Base-by-base conservation (phyloP, 371 early-diverging fungal genomes). In the Haplosporangium sp. region DNA sequence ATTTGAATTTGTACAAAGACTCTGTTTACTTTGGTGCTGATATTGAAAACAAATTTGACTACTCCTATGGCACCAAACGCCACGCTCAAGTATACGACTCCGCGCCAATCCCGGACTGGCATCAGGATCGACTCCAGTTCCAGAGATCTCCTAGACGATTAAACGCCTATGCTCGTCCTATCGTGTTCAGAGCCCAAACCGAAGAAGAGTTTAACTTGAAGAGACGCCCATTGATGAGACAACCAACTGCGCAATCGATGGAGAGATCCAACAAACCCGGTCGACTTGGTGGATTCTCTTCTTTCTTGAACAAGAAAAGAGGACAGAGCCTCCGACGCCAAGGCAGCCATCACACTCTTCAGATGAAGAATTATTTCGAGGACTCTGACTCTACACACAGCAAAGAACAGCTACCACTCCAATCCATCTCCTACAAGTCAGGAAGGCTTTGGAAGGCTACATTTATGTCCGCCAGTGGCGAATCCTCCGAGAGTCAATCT, bases 241-340 rank as follows among this genome's bases (percentile, higher is more conserved):
- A 57, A 20, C 52, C 34, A 34, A 52, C 57, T 9, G 13, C 20
- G 7, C 15, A 11, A 17, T 67, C 60, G 11, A 60, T 47, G 50
- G 60, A 48, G 11, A 40, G 52, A 19, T 35, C 59, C 61, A 60
- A 20, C 15, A 67, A 67, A 53, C 53, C 61, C 20, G 67, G 67
- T 19, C 57, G 66, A 10, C 61, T 61, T 44, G 61, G 61, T n/a
- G 42, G 34, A 19, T 39, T 27, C 10, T 39, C 48, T 35, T 60
- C 61, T 6, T 67, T 67, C 68, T 19, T 61, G 61, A 61, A 7
- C 56, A 57, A 58, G 38, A 19, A 48, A 7, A 34, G 59, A 19
- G 59, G 39, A 15, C 35, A 39, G 2, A 15, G 38, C 34, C 61
- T 20, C 11, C 68, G 68, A 48, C 60, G 50, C 19, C 19, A 60